phyloP scores from a whole-genome alignment of 805 yeast species.

The Lipomyces starkeyi region DNA sequence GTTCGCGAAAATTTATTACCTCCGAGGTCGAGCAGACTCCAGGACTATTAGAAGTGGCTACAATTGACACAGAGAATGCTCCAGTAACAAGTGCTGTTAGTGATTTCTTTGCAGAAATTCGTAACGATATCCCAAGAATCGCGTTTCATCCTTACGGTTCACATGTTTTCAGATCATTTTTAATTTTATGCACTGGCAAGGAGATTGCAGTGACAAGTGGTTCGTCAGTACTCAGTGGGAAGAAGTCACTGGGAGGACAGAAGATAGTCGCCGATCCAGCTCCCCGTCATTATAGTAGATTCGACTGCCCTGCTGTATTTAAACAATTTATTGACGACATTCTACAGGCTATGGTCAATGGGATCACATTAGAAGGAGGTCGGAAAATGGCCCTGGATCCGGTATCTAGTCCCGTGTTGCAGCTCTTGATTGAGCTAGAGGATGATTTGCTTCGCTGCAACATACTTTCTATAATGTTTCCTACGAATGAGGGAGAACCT shows the following conservation, averaged over 20 bases:
- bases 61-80: slow-evolving; percentile 12
- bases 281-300: neutral
- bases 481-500: slow-evolving; percentile 17
- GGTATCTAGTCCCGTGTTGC: slow-evolving; percentile 86
- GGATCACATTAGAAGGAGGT: slow-evolving; percentile 53
- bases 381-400: slow-evolving; percentile 80
- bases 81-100: slow-evolving; percentile 13
- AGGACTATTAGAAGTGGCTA: neutral
- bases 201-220: slow-evolving; percentile 54
- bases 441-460: slow-evolving; percentile 63
- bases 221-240: slow-evolving; percentile 23
- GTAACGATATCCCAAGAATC: slow-evolving; percentile 64
- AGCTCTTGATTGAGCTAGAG: slow-evolving; percentile 76
- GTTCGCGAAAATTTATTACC: slow-evolving; percentile 15
- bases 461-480: slow-evolving; percentile 28
- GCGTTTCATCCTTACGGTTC: slow-evolving; percentile 82
- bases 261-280: neutral
- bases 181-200: slow-evolving; percentile 77
- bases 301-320: slow-evolving; percentile 24
- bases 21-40: slow-evolving; percentile 18
- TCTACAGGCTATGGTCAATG: slow-evolving; percentile 51
- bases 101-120: slow-evolving; percentile 54
- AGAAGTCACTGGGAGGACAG: slow-evolving; percentile 19
- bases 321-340: slow-evolving; percentile 60
- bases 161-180: slow-evolving; percentile 76